Evolutionary conservation across 2,329 filamentous ascomycete genomes (phyloP), one percentile per base, ranked within the genome.

Genomic region (Aspergillus quadricinctus): DNA sequence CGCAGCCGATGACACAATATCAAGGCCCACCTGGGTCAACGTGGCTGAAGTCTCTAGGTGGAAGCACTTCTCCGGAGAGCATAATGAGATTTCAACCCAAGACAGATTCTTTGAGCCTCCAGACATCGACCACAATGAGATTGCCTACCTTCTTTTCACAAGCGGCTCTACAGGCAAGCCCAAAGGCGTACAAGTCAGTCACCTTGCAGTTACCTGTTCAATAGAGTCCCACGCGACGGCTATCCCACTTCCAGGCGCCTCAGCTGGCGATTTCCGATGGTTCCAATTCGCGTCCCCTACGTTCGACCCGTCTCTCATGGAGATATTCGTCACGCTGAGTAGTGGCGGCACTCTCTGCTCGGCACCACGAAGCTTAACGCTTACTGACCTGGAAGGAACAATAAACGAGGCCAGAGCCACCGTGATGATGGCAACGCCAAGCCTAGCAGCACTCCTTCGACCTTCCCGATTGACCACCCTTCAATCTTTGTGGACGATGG

Each of bases 351-450:
- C 72, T 7, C 67, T 75, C 6, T 75, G 72, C 58, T 69, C 68
- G 14, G 72, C 68, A 4, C 57, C 66, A 28, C 61, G 70, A 6
- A 52, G 50, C 6, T 49, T 73, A 9, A 73, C 64, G 1, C 55
- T 74, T 49, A 67, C 67, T 2, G 65, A 65, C 27, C 51, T 72
- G 9, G 62, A 69, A 49, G 61, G 53, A 17, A 65, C 64, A 3
- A 59, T 69, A 9, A 68, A 66, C 31, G 68, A 69, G 52, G 53
- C 62, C 9, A 61, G 56, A 54, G 74, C 72, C 5, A 73, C 71
- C 10, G 66, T 75, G 9, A 74, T 72, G 63, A 74, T 73, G 61
- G 66, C 72, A 11, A 75, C 73, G 0, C 72, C 73, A 3, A 76
- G 73, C 52, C 65, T 76, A 23, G 74, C 72, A 14, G 64, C 67